A percentile compares a stretch with the other conserved stretches of the same genome.
Conservation (phyloP, 2,329 filamentous ascomycete species). For the Chalara sp. region DNA sequence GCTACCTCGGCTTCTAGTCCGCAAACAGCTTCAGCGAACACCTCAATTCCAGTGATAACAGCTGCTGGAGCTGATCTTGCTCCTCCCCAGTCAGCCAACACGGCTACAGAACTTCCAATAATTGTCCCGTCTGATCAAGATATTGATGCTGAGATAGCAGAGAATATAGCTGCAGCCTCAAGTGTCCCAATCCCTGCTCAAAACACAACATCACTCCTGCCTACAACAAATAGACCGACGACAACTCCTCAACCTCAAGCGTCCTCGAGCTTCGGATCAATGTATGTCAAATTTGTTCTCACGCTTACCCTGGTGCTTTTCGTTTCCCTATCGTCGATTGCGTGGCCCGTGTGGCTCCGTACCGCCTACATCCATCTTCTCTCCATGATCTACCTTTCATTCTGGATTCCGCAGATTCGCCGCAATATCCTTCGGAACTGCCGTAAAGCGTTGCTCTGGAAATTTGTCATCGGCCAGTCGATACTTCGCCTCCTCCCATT, state of each 20-base stretch:
- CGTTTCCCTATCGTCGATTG: conserved; percentile 50
- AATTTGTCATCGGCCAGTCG: conserved; percentile 81
- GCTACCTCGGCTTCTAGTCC: conserved; percentile 2
- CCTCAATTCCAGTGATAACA: conserved; percentile 20
- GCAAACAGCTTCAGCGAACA: neutral
- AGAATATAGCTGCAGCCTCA: conserved; percentile 26
- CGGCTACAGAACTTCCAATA: conserved; percentile 33
- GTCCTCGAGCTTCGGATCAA: conserved; percentile 39
- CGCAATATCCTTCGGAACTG: conserved; percentile 89
- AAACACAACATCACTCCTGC: conserved; percentile 13
- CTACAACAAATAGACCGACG: conserved; percentile 1
- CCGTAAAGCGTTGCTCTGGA: conserved; percentile 84
- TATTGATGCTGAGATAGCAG: conserved; percentile 52
- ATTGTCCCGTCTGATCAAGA: conserved; percentile 60
- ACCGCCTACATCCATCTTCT: conserved; percentile 55
- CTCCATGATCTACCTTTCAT: conserved; percentile 72
- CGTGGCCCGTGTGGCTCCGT: conserved; percentile 51
- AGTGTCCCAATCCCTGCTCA: conserved; percentile 20
- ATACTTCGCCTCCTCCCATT: conserved; percentile 71
- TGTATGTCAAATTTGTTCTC: conserved; percentile 52
- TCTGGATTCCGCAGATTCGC: conserved; percentile 89
- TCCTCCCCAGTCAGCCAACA: conserved; percentile 3
- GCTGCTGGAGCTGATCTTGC: conserved; percentile 17
- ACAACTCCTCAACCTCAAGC: conserved; percentile 15
- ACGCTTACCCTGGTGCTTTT: conserved; percentile 49